phyloP scores from a whole-genome alignment of 768 basidiomycete species.

The Dioszegia crocea region DNA sequence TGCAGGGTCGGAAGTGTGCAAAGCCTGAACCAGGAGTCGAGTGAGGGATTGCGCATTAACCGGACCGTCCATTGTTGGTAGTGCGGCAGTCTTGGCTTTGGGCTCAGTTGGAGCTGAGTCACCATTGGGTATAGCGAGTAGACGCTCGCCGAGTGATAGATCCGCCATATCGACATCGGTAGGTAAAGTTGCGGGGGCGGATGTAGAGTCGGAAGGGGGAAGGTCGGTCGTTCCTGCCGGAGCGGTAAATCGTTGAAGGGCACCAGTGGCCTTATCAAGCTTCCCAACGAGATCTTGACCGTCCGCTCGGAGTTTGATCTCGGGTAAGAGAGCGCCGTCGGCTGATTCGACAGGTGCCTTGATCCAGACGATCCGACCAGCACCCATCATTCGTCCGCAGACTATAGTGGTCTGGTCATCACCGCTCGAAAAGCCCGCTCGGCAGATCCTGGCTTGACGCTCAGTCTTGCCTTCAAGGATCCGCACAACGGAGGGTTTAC shows the following conservation, averaged over 20 bases:
- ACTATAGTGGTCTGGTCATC: constrained; percentile 23
- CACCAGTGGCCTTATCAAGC: constrained; percentile 16
- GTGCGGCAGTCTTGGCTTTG: constrained; percentile 37
- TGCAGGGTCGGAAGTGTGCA: constrained; percentile 87
- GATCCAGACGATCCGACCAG: constrained; percentile 42
- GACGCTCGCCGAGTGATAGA: constrained; percentile 81
- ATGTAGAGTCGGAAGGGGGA: constrained; percentile 25
- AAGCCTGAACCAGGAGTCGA: constrained; percentile 87
- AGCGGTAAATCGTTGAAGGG: constrained; percentile 40
- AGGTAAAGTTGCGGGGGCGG: constrained; percentile 35
- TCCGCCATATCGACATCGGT: constrained; percentile 78
- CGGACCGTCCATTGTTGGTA: constrained; percentile 28
- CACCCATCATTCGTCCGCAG: constrained; percentile 44
- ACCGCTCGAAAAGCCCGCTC: constrained; percentile 16
- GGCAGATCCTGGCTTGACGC: constrained; percentile 19
- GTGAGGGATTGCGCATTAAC: constrained; percentile 79
- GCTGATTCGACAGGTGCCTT: constrained; percentile 25
- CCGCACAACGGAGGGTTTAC: constrained; percentile 28
- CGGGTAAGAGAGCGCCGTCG: constrained; percentile 26
- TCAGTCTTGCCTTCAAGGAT: constrained; percentile 38
- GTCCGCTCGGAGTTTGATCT: constrained; percentile 33
- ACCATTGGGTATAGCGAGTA: constrained; percentile 65
- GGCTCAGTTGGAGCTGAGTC: constrained; percentile 35
- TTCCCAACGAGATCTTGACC: constrained; percentile 37
- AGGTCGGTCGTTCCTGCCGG: constrained; percentile 23